Base-by-base conservation (phyloP, 1,139 yeast genomes). In the Tardiomyces depauwii region DNA sequence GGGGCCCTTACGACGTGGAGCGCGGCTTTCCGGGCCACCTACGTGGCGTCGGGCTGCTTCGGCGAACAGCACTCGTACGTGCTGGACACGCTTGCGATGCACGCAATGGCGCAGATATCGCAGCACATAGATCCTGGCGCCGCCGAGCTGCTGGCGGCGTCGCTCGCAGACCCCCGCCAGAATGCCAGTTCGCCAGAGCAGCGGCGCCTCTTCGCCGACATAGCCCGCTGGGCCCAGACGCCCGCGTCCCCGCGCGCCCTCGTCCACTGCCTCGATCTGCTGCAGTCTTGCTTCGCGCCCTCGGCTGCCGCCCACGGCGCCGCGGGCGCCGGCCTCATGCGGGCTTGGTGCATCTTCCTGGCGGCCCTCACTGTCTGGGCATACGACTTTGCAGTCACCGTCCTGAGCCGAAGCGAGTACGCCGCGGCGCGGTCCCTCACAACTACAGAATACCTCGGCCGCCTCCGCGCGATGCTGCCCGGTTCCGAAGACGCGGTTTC, bases 311-410 rank as follows among this genome's bases (percentile, higher is more conserved):
- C n/a, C 57, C 53, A 21, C 51, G 44, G 32, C 44, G 43, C 14
- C 55, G 55, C 41, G 60, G 55, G 36, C 41, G 54, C 59, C 1
- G 59, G 58, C 2, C 53, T 56, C 43, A 59, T 53, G 38, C 53
- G 58, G 12, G 54, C 59, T 1, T 55, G 58, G 58, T 55, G 59
- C 44, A 41, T 56, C 16, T 56, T 52, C 42, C 45, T 55, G 33
- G 56, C 58, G 1, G 48, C 55, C 2, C 21, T 55, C 28, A 50
- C 55, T 2, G 57, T 56, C 12, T 56, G 58, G 57, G 46, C 51
- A 2, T 55, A 50, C 41, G 55, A 55, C 40, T 49, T 30, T 10
- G 36, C 36, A 4, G 36, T 30, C 36, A 30, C 36, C 11, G 36
- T 30, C 36, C 36, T 30, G 10, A 30, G 36, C 16, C 36, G 36